Evolutionary conservation across 345 rosid genomes (phyloP), one percentile per base, ranked within the genome.

Genomic region (Aurinia saxatilis): DNA sequence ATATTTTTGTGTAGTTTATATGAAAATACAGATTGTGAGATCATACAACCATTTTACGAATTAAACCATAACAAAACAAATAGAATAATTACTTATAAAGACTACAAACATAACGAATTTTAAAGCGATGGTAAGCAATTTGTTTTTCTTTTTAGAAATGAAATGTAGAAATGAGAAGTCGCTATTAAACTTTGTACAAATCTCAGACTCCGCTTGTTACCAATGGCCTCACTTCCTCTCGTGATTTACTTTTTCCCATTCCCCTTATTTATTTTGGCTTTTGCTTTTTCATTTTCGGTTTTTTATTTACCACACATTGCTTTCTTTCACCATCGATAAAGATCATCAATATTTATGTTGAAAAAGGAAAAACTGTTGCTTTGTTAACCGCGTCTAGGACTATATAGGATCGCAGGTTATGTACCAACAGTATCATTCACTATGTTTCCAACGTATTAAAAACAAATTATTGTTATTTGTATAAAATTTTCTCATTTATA

Each of bases 101-200:
- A 21, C 34, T 2, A 10, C 2, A 18, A 45, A 29, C 57, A 47
- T 13, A 37, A 33, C n/a, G 18, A 53, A 68, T 17, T 40, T 15
- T 15, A 25, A 34, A 68, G 50, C n/a, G 17, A 53, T 29, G 19
- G 18, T 36, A 47, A 35, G 25, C 2, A 53, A n/a, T n/a, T n/a
- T n/a, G n/a, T n/a, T n/a, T n/a, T n/a, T n/a, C n/a, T n/a, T n/a
- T n/a, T n/a, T n/a, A 21, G 7, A 47, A 13, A 39, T 38, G 55
- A 68, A 69, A 62, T 47, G 63, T 54, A 12, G 50, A 38, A 63
- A 40, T 64, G 75, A 71, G 60, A 63, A 50, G 75, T 71, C 75
- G 63, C 75, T 71, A 56, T 71, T 71, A 71, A 57, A 64, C 70
- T 71, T 71, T 63, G 70, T 71, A 71, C 70, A 63, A 64, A 63